These are phyloP conservation scores for Paramecium pentaurelia DNA, from an alignment of 73 alveolate species.

Conservation along the genomic window DNA sequence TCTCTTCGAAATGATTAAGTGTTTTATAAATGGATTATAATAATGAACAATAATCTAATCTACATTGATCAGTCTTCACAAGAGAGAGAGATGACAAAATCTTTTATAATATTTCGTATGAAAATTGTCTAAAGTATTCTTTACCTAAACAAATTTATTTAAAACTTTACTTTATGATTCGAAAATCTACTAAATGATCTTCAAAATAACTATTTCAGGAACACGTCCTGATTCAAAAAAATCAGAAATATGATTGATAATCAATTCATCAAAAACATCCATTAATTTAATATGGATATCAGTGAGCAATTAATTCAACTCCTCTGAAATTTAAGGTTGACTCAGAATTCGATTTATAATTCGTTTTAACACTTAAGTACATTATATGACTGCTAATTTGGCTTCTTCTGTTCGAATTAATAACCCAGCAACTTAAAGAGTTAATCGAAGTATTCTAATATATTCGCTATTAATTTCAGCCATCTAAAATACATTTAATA, in stretches of 20 bases:
- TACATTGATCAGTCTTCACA: neutral
- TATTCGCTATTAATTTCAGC: neutral
- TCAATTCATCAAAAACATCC: conserved; percentile 33
- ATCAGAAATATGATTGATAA: conserved; percentile 44
- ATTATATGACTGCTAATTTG: neutral
- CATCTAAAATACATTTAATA: neutral
- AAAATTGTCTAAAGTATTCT: conserved; percentile 7
- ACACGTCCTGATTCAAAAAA: conserved; percentile 61
- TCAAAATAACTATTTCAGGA: conserved; percentile 51
- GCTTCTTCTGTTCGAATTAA: neutral
- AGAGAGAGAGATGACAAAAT: conserved; percentile 32
- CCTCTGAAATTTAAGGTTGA: conserved; percentile 11
- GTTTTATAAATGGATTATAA: conserved; percentile 39
- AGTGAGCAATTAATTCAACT: conserved; percentile 22
- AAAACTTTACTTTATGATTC: neutral
- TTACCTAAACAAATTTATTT: neutral
- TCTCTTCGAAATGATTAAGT: conserved; percentile 39
- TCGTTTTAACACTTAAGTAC: conserved; percentile 1
- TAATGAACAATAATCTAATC: conserved; percentile 40
- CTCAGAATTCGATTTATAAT: neutral
- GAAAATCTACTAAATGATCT: conserved; percentile 26
- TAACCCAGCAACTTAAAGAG: neutral
- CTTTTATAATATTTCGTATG: neutral
- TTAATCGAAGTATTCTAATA: neutral
- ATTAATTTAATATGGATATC: conserved; percentile 10